Evolutionary conservation across 202 grass and related monocot genomes (phyloP).

Genomic region (Hordeum pubiflorum): DNA sequence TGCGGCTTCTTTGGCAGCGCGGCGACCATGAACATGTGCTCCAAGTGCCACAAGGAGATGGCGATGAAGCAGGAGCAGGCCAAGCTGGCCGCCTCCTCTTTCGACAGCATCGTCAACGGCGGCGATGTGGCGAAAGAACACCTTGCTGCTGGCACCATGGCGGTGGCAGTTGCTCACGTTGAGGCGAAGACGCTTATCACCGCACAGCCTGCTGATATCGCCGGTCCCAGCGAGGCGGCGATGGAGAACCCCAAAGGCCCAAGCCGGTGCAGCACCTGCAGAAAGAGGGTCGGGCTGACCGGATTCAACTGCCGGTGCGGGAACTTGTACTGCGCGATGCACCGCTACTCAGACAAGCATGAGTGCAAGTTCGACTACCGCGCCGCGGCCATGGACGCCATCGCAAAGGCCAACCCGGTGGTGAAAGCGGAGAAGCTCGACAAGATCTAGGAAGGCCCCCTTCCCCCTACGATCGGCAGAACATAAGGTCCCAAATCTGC

Average conservation of each 20-base stretch:
- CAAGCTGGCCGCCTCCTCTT: conserved; percentile 62
- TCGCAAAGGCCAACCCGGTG: conserved; percentile 84
- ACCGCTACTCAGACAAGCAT: conserved; percentile 79
- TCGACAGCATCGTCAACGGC: conserved; percentile 71
- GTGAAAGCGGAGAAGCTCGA: conserved; percentile 89
- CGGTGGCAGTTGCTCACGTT: conserved; percentile 16
- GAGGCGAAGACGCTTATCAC: conserved; percentile 1
- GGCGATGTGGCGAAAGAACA: conserved; percentile 24
- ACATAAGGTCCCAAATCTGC: background rate
- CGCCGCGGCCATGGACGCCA: conserved; percentile 60
- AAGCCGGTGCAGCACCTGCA: conserved; percentile 54
- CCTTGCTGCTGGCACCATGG: background rate
- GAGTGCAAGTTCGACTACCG: conserved; percentile 80
- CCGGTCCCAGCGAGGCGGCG: conserved; percentile 21
- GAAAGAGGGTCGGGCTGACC: conserved; percentile 70
- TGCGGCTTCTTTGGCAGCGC: conserved; percentile 88
- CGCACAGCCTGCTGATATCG: conserved; percentile 15
- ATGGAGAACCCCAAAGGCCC: conserved; percentile 34
- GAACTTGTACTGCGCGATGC: conserved; percentile 54
- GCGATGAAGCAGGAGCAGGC: conserved; percentile 69
- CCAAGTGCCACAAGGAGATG: conserved; percentile 97
- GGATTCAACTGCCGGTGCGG: conserved; percentile 79
- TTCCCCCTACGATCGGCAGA: background rate
- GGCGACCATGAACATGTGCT: conserved; percentile 92
- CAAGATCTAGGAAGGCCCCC: conserved; percentile 48